Evolutionary conservation across 2,329 filamentous ascomycete genomes (phyloP), one percentile per base, ranked within the genome.

Genomic region (Aureobasidium lini): DNA sequence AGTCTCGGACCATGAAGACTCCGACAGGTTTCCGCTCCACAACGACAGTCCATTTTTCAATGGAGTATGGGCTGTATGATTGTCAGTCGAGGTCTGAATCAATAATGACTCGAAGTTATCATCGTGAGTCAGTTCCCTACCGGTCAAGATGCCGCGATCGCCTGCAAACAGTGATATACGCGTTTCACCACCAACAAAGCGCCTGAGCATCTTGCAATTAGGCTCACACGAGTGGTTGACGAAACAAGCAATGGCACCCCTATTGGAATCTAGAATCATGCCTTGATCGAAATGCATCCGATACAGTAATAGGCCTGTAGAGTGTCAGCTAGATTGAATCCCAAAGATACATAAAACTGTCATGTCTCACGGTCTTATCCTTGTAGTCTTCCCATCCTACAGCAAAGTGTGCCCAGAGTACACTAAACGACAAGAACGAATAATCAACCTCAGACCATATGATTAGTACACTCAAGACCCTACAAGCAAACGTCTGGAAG

Each of bases 151-250:
- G 13, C 90, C 90, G 49, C 81, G 80, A 66, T 95, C 88, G 34
- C 92, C 93, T 13, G 94, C 94, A 71, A 99, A 99, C 1, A 99
- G 83, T n/a, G 92, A 94, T 90, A 99, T 97, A 60, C 94, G 85
- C 43, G 93, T 93, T 72, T 95, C 91, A 32, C 92, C 91, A 52
- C 86, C 86, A 57, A 99, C 93, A 63, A 92, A 93, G 90, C 91
- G n/a, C 95, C 96, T 97, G 68, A 95, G 90, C 92, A 99, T 97
- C 49, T 66, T 65, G 75, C 93, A 97, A 70, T 99, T 99, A 2
- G 94, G 94, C 60, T 89, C 87, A 75, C 94, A 99, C 18, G 91
- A 96, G 73, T 99, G 94, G 71, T 99, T 99, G 71, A 99, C 92
- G 72, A 97, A 99, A 60, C 94, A 88, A 68, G 93, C 93, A 74